These are phyloP conservation scores for Proliferodiscus dingleyae DNA, from an alignment of 2,329 filamentous ascomycete species.

Conservation along the genomic window DNA sequence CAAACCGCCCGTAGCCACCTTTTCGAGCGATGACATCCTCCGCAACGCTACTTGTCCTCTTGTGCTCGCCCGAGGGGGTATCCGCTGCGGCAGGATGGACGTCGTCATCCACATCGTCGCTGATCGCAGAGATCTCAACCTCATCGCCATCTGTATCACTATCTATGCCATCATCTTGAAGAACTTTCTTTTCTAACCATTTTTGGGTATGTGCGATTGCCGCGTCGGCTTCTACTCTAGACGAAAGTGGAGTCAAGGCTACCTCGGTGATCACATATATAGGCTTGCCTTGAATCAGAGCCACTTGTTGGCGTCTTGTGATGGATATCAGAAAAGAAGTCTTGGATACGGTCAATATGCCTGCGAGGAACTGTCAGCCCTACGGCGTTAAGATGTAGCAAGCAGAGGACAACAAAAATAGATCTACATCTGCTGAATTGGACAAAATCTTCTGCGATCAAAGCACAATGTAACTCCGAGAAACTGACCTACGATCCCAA, in stretches of 20 bases:
- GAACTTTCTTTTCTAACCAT: slow-evolving; percentile 35
- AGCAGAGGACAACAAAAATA: not conserved
- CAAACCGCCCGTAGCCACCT: slow-evolving; percentile 84
- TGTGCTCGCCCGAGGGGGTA: slow-evolving; percentile 12
- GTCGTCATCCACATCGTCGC: slow-evolving; percentile 42
- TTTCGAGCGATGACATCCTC: slow-evolving; percentile 82
- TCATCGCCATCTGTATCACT: slow-evolving; percentile 45
- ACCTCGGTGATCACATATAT: slow-evolving; percentile 87
- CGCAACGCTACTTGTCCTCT: slow-evolving; percentile 59
- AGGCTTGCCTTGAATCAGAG: slow-evolving; percentile 74
- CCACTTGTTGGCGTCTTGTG: slow-evolving; percentile 80
- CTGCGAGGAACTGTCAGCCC: slow-evolving; percentile 42
- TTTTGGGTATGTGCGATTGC: slow-evolving; percentile 62
- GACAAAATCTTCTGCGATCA: not conserved
- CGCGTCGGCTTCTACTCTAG: slow-evolving; percentile 65
- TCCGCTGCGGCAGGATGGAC: slow-evolving; percentile 7
- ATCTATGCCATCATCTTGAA: slow-evolving; percentile 26
- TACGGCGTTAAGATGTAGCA: not conserved
- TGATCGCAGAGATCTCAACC: slow-evolving; percentile 30
- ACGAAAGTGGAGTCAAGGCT: slow-evolving; percentile 81
- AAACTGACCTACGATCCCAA: slow-evolving; percentile 32
- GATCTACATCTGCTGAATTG: not conserved
- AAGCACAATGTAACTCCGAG: not conserved
- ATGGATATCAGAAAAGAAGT: slow-evolving; percentile 84
- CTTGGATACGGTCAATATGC: slow-evolving; percentile 76